Conservation (phyloP, 2,329 filamentous ascomycete species). For the Alternaria triticina region DNA sequence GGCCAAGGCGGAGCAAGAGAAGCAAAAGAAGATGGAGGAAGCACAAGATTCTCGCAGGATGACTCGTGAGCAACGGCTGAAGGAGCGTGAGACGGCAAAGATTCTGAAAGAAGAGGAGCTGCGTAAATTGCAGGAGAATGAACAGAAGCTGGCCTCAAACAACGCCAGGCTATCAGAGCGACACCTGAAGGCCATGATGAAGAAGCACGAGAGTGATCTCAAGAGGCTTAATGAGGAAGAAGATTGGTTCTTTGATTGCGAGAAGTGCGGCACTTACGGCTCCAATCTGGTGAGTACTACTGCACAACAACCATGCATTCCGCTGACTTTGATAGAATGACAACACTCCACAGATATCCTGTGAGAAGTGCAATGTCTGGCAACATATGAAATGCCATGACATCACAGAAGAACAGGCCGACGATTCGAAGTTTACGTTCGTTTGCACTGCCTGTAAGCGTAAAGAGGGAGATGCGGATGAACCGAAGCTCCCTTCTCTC, state of each 20-base stretch:
- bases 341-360: conserved; percentile 90
- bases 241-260: conserved; percentile 94
- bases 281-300: conserved; percentile 67
- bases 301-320: background rate
- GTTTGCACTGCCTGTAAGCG: conserved; percentile 79
- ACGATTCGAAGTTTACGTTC: conserved; percentile 78
- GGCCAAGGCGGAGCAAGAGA: conserved; percentile 65
- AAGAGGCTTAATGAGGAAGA: conserved; percentile 73
- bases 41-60: conserved; percentile 80
- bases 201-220: conserved; percentile 77
- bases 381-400: conserved; percentile 93
- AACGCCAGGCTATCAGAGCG: conserved; percentile 73
- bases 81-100: conserved; percentile 83
- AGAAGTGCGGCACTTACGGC: conserved; percentile 84
- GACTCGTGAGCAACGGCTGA: conserved; percentile 84
- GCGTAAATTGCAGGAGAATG: conserved; percentile 77
- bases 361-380: conserved; percentile 94
- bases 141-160: conserved; percentile 59
- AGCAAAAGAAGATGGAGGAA: conserved; percentile 69
- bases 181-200: conserved; percentile 80
- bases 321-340: conserved; percentile 67
- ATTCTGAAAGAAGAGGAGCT: conserved; percentile 85
- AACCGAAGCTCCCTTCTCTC: conserved; percentile 67
- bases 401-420: conserved; percentile 78
- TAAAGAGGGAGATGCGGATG: conserved; percentile 67